Evolutionary conservation across 768 basidiomycete genomes (phyloP).

Genomic region (Fistulinella prunicolor): DNA sequence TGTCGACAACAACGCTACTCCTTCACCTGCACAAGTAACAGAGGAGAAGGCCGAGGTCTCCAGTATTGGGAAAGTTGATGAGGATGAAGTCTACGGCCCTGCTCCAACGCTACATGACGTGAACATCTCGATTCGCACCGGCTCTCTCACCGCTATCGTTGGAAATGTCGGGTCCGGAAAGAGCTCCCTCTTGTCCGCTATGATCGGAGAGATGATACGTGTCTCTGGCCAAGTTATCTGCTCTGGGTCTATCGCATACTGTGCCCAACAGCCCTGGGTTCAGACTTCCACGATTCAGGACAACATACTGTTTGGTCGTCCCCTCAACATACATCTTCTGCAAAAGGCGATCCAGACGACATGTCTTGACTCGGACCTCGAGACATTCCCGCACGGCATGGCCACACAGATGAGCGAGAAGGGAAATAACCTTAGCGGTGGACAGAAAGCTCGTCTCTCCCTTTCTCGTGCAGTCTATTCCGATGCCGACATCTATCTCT

Average conservation of each 20-base stretch:
- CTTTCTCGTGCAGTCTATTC: constrained; percentile 47
- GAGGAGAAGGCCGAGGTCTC: constrained; percentile 5
- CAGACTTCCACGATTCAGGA: constrained; percentile 31
- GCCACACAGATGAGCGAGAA: constrained; percentile 48
- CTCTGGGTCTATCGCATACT: constrained; percentile 30
- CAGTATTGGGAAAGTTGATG: constrained; percentile 8
- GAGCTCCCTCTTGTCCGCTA: constrained; percentile 29
- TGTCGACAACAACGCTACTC: too few species aligned
- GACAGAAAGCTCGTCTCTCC: constrained; percentile 48
- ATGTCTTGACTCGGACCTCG: constrained; percentile 29
- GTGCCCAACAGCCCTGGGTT: constrained; percentile 33
- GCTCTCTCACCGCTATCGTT: constrained; percentile 27
- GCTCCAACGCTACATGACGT: constrained; percentile 20
- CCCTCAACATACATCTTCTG: constrained; percentile 24
- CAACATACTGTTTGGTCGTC: constrained; percentile 30
- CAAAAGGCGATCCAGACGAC: constrained; percentile 28
- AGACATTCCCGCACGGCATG: constrained; percentile 28
- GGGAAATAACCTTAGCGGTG: constrained; percentile 43
- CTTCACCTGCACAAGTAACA: constrained; percentile 22
- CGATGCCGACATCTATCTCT: constrained; percentile 39
- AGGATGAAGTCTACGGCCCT: constrained; percentile 7
- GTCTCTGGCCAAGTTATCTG: constrained; percentile 23
- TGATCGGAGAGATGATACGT: constrained; percentile 29
- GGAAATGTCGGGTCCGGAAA: constrained; percentile 29
- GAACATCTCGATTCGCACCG: constrained; percentile 18